Percentiles rank a stretch among this genome's conserved stretches.
phyloP scores from a whole-genome alignment of 2,329 filamentous ascomycete species.

The Penicillium hesseltinei region DNA sequence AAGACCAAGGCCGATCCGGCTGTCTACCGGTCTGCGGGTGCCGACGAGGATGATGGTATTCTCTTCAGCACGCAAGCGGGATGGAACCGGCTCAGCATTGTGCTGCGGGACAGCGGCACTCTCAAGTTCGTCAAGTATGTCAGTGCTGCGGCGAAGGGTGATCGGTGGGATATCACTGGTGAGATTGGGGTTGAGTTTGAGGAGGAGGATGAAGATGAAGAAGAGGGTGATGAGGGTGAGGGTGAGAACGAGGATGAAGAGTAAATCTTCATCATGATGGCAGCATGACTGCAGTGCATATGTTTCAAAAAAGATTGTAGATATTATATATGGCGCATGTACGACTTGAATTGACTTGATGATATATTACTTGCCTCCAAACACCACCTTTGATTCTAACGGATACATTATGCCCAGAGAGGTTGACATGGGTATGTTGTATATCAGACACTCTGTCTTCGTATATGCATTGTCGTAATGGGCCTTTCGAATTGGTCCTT shows the following conservation, averaged over 20 bases:
- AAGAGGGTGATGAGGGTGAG: conserved; percentile 37
- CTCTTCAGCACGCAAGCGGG: conserved; percentile 66
- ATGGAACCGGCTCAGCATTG: conserved; percentile 92
- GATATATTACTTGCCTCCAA: neutral
- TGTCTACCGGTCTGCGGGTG: conserved; percentile 70
- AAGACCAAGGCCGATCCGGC: conserved; percentile 65
- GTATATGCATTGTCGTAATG: no score
- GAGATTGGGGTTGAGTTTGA: conserved; percentile 68
- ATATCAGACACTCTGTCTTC: neutral
- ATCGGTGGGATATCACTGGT: conserved; percentile 87
- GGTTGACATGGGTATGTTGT: neutral
- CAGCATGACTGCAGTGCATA: neutral
- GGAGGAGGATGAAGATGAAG: conserved; percentile 48
- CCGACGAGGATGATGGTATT: conserved; percentile 71
- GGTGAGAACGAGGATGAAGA: conserved; percentile 30
- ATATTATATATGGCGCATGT: conserved; percentile 6
- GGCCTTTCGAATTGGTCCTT: no score
- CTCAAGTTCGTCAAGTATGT: conserved; percentile 97
- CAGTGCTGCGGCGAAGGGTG: conserved; percentile 74
- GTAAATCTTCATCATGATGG: neutral
- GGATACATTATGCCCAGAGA: neutral
- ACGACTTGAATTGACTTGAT: conserved; percentile 9
- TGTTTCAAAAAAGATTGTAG: neutral
- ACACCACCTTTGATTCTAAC: neutral
- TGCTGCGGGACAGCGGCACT: conserved; percentile 79